Percentiles rank a stretch among this genome's conserved stretches.
phyloP scores from a whole-genome alignment of 2,329 filamentous ascomycete species.

The Xylariaceae sp. region DNA sequence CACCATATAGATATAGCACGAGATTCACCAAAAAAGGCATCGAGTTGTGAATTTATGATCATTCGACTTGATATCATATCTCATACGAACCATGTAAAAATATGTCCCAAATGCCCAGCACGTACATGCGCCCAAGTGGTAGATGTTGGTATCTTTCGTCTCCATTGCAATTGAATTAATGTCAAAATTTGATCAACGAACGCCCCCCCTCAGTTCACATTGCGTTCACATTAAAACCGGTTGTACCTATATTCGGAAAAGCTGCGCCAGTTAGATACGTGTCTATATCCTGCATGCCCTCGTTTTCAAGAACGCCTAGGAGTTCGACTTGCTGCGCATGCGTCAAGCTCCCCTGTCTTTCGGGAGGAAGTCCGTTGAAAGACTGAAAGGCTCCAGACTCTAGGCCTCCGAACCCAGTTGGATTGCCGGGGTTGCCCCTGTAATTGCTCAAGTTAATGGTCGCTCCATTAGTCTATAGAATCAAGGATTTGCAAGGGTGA shows the following conservation, averaged over 20 bases:
- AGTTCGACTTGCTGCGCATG: constrained; percentile 80
- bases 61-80: no score
- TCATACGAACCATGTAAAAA: no score
- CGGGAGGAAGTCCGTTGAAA: constrained; percentile 33
- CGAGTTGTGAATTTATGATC: no score
- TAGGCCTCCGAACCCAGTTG: constrained; percentile 23
- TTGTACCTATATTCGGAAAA: constrained; percentile 7
- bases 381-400: constrained; percentile 21
- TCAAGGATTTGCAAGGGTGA: no score
- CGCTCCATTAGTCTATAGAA: no score
- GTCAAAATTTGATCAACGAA: constrained; percentile 10
- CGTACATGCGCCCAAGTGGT: no score
- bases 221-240: constrained; percentile 2
- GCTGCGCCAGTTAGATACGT: constrained; percentile 41
- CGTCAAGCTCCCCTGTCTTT: constrained; percentile 65
- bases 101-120: no score
- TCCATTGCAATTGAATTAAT: background rate
- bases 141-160: background rate
- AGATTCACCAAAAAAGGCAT: no score
- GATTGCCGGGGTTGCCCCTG: constrained; percentile 16
- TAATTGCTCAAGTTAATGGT: no score
- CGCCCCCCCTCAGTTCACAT: constrained; percentile 13
- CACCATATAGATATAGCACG: no score
- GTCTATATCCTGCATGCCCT: constrained; percentile 60
- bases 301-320: constrained; percentile 73